Evolutionary conservation across 2,329 filamentous ascomycete species (phyloP), one percentile per base, ranked within the genome.

Genomic region (Xylaria sp.): DNA sequence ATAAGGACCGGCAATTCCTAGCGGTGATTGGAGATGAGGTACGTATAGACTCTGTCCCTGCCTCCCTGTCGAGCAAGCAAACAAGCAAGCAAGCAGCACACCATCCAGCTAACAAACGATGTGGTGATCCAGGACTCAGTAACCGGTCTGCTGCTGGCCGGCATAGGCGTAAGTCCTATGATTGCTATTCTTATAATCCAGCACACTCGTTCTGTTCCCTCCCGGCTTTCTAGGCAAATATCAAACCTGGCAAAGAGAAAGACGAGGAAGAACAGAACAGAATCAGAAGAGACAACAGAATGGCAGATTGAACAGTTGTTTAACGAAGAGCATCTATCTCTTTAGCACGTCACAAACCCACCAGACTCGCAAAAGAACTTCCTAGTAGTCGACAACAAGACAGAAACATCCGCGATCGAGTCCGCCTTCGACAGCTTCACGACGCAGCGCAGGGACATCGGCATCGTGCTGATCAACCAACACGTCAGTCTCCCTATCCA

Each of bases 1-100:
- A 86, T 81, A 91, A 94, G 84, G 94, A 98, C 83, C 89, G 96
- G 77, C 92, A 99, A 83, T 97, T 99, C 80, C 89, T 99, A 68
- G 96, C 96, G 73, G 95, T 99, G 58, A 99, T 99, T 79, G 96
- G 96, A 62, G 96, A 99, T 82, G 96, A 99, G 89, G 96, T 93
- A 79, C 72, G 81, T 65, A 43, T 43, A 18, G 15, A 56, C 28
- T n/a, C 41, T 43, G 1, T 18, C 39, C 13, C 12, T 43, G 15
- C 39, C 13, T 43, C 18, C 13, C 10, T 43, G 18, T 18, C 18
- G 5, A 18, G 39, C 39, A 43, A 41, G 7, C 39, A 13, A 41
- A 9, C 12, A 13, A 51, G 15, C 51, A 28, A 6, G 41, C 43
- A 25, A 52, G 15, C 31, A 41, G 7, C 23, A 39, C 41, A 41